These are phyloP conservation scores for Clarireedia hainanense DNA, from an alignment of 2,329 filamentous ascomycete species.

Conservation along the genomic window DNA sequence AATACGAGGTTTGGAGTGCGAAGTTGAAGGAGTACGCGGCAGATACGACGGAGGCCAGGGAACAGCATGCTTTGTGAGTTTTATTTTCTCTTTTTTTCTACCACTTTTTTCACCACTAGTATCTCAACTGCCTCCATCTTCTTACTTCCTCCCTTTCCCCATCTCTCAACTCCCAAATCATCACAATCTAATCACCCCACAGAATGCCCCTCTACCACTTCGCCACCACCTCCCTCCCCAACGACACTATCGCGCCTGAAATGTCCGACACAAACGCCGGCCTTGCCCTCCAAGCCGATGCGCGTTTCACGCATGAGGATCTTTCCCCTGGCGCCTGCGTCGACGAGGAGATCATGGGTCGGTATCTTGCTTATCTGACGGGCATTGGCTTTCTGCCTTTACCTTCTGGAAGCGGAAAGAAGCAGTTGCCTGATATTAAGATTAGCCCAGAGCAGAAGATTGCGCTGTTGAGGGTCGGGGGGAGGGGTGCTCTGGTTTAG, in stretches of 20 bases:
- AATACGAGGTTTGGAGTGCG: slow-evolving; percentile 61
- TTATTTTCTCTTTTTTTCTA: neutral
- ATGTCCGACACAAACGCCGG: slow-evolving; percentile 63
- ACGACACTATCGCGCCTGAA: slow-evolving; percentile 60
- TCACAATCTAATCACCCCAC: neutral
- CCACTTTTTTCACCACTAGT: too few species aligned
- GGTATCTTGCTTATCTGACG: slow-evolving; percentile 25
- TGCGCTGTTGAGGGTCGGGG: slow-evolving; percentile 19
- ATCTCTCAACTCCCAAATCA: neutral
- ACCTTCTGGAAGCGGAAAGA: slow-evolving; percentile 23
- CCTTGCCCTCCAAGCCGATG: slow-evolving; percentile 55
- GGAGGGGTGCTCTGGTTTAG: slow-evolving; percentile 17
- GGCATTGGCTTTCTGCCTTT: slow-evolving; percentile 24
- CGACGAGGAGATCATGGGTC: slow-evolving; percentile 25
- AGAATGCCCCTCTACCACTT: slow-evolving; percentile 63
- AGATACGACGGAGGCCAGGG: slow-evolving; percentile 39
- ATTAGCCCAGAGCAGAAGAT: slow-evolving; percentile 17
- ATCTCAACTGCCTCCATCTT: too few species aligned
- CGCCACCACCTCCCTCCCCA: slow-evolving; percentile 58
- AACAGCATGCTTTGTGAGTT: slow-evolving; percentile 58
- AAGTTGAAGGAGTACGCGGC: slow-evolving; percentile 51
- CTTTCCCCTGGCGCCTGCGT: slow-evolving; percentile 23
- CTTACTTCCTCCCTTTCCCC: neutral
- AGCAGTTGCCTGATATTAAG: slow-evolving; percentile 14
- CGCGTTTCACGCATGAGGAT: slow-evolving; percentile 26